Conservation (phyloP, 192 early-diverging fungal genomes). For the Mortierella claussenii region DNA sequence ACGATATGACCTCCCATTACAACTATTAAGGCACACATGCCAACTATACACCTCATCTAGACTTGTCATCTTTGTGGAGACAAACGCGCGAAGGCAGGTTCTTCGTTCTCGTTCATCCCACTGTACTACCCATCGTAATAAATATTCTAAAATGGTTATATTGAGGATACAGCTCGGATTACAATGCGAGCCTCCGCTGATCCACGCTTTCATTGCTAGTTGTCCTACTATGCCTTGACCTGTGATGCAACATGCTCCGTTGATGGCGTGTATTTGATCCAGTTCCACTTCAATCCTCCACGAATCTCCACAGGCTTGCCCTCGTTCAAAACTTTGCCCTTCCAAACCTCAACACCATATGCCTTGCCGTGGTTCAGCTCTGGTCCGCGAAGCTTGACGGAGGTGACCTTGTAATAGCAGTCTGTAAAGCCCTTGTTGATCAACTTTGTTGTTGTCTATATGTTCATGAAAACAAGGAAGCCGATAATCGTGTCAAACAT, state of each 20-base stretch:
- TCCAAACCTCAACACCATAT: conserved; percentile 50
- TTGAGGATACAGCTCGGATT: not conserved
- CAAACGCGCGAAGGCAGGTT: not conserved
- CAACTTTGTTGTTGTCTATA: conserved; percentile 48
- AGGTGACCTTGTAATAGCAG: conserved; percentile 52
- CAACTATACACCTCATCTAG: not conserved
- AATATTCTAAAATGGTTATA: not conserved
- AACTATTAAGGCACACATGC: conserved; percentile 28
- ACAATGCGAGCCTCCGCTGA: too few species aligned
- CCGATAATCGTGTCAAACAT: not conserved
- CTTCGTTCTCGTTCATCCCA: not conserved
- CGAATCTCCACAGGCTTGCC: conserved; percentile 53
- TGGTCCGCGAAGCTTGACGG: conserved; percentile 38
- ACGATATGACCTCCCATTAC: conserved; percentile 54
- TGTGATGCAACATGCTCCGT: conserved; percentile 30
- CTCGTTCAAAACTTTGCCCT: conserved; percentile 51
- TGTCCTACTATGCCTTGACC: conserved; percentile 31
- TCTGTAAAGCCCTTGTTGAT: conserved; percentile 47
- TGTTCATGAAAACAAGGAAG: not conserved
- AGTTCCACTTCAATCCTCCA: conserved; percentile 53
- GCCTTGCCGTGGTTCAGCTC: conserved; percentile 48
- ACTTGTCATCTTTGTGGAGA: conserved; percentile 1
- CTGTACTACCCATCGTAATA: not conserved
- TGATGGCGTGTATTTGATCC: conserved; percentile 51
- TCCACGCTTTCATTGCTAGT: too few species aligned